These are phyloP conservation scores for Rhypophila decipiens DNA, from an alignment of 495 filamentous ascomycete species.

Conservation along the genomic window DNA sequence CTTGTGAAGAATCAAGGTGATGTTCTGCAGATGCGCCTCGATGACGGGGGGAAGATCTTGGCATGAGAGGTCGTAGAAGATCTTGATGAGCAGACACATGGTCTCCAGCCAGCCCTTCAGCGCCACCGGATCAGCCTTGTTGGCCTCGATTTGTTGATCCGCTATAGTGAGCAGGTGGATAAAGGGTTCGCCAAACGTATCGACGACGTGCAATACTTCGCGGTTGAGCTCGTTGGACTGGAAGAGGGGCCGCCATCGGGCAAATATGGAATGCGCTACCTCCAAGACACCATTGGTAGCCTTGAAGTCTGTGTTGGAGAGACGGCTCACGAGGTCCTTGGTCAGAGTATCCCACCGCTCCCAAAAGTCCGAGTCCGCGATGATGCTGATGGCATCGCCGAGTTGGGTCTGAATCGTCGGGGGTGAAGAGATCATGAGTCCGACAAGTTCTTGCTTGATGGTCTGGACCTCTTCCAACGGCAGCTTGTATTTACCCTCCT, in stretches of 20 bases:
- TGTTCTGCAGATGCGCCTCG: conserved; percentile 70
- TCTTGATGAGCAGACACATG: conserved; percentile 77
- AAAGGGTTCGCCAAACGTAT: conserved; percentile 74
- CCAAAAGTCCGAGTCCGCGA: conserved; percentile 98
- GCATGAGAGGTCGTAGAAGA: conserved; percentile 92
- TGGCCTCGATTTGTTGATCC: conserved; percentile 68
- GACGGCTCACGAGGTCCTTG: conserved; percentile 76
- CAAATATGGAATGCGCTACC: conserved; percentile 97
- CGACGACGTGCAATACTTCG: conserved; percentile 91
- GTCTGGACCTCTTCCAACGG: conserved; percentile 69
- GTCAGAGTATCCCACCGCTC: conserved; percentile 89
- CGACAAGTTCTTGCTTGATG: conserved; percentile 91
- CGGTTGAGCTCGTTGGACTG: conserved; percentile 82
- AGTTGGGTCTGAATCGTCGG: conserved; percentile 83
- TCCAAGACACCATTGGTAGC: conserved; percentile 90
- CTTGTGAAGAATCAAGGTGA: conserved; percentile 78
- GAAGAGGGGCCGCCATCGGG: conserved; percentile 89
- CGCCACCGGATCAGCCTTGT: conserved; percentile 63
- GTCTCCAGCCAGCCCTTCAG: conserved; percentile 73
- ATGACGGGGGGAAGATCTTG: conserved; percentile 94
- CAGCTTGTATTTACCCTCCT: conserved; percentile 87
- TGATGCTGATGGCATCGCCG: conserved; percentile 91
- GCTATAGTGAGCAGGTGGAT: conserved; percentile 70
- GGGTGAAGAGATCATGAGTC: conserved; percentile 90
- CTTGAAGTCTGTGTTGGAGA: conserved; percentile 67